phyloP scores from a whole-genome alignment of 23 red algal genomes.

The Agarophyton chilense region DNA sequence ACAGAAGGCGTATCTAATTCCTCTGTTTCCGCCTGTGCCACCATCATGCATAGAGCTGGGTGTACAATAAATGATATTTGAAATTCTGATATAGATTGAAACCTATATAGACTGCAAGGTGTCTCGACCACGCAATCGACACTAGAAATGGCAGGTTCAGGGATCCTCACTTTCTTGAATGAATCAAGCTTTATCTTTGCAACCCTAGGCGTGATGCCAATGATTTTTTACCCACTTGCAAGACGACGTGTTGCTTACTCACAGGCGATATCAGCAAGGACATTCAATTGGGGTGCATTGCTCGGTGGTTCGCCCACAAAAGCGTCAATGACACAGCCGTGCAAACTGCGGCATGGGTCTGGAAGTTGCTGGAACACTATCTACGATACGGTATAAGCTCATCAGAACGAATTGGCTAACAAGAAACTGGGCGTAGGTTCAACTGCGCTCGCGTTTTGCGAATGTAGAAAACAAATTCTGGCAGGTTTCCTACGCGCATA shows the following conservation, averaged over 20 bases:
- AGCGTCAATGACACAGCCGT: constrained; percentile 20
- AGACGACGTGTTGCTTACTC: constrained; percentile 76
- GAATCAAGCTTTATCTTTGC: constrained; percentile 39
- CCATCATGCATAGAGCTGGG: constrained; percentile 86
- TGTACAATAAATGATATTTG: constrained; percentile 96
- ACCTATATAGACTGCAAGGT: too few relatives aligned
- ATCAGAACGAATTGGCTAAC: constrained; percentile 83
- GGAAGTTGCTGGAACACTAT: constrained; percentile 88
- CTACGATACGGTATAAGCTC: constrained; percentile 95
- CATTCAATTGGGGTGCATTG: constrained; percentile 87
- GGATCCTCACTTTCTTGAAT: constrained; percentile 80
- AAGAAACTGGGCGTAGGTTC: constrained; percentile 56
- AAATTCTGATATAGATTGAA: constrained; percentile 89
- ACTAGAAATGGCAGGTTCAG: constrained; percentile 54
- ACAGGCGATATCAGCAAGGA: constrained; percentile 81
- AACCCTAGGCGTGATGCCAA: constrained; percentile 47
- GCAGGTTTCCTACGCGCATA: constrained; percentile 16
- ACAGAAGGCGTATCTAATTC: constrained; percentile 21
- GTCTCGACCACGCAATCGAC: constrained; percentile 59
- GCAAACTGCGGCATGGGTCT: constrained; percentile 56
- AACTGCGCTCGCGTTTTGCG: constrained; percentile 73
- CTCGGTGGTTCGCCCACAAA: constrained; percentile 73
- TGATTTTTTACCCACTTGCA: constrained; percentile 89
- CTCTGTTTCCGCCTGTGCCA: constrained; percentile 65
- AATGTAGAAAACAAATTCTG: constrained; percentile 20